Evolutionary conservation across 2,329 filamentous ascomycete species (phyloP), one percentile per base, ranked within the genome.

Genomic region (Fusarium citri): DNA sequence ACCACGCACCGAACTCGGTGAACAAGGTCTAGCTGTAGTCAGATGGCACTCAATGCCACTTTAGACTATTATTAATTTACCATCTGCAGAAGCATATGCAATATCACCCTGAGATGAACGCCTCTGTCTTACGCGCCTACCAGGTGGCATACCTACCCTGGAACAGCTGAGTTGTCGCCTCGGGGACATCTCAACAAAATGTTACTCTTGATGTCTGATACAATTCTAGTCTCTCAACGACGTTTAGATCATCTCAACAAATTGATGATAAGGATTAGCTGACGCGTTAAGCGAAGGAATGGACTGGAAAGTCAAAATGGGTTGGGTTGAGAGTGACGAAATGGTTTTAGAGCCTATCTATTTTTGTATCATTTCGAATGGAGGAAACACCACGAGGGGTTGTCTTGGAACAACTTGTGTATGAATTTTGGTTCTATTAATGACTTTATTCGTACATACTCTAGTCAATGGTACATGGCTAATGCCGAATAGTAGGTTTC

Each of bases 151-250:
- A 25, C 20, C 9, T 57, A 34, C 12, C 40, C 30, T 46, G 20
- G 37, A 64, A 20, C 48, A 14, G 18, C 28, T 43, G 41, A 34
- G 25, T 45, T 31, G 41, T 64, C 49, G 23, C 22, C 37, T 64
- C 12, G 30, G 54, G 25, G 37, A 34, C 28, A 49, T 16, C 63
- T 66, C 63, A 66, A 66, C 63, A 54, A 54, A 65, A 65, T 25
- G 11, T 6, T 16, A 23, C 12, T 26, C 31, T 34, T 49, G 20
- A 25, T 59, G 22, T 47, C 28, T 48, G n/a, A n/a, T 41, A 40
- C 25, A 26, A 8, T 23, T 8, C 4, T 26, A 34, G n/a, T 28
- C 43, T 53, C 60, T 59, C 60, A 65, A 65, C 53, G 23, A 46
- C 26, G 37, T 8, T 12, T 6, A 22, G 18, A 20, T 20, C 16